These are phyloP conservation scores for Aegilops bicornis DNA, from an alignment of 176 grass and related monocot species.

Conservation along the genomic window DNA sequence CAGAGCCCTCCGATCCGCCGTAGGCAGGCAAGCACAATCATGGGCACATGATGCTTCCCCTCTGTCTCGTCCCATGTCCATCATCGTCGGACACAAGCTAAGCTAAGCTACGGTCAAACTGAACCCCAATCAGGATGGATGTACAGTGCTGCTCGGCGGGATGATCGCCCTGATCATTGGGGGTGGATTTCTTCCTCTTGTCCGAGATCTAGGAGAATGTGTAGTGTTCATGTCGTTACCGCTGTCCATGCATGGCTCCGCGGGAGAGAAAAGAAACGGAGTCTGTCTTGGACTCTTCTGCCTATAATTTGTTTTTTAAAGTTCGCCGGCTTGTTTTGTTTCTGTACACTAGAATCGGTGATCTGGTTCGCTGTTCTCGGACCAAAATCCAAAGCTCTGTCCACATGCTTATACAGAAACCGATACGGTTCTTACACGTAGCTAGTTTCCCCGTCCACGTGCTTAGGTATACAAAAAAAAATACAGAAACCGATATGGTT, in stretches of 20 bases:
- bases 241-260: background rate
- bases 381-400: background rate
- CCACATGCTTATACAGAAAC: background rate
- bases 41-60: conserved; percentile 12
- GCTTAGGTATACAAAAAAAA: background rate
- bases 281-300: conserved; percentile 18
- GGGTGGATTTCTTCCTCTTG: conserved; percentile 5
- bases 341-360: background rate
- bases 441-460: background rate
- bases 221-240: background rate
- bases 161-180: conserved; percentile 6
- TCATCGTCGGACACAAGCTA: background rate
- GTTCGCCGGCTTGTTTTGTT: background rate
- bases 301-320: no score
- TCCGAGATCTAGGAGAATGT: conserved; percentile 27
- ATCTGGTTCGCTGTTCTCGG: background rate
- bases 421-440: background rate
- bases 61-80: conserved; percentile 2
- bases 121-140: background rate
- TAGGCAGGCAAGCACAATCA: conserved; percentile 3
- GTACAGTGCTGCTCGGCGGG: background rate
- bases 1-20: background rate
- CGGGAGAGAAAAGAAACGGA: background rate
- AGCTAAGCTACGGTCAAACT: background rate
- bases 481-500: background rate